Evolutionary conservation across 805 yeast species (phyloP), one percentile per base, ranked within the genome.

Genomic region (Pichia ethanolica): DNA sequence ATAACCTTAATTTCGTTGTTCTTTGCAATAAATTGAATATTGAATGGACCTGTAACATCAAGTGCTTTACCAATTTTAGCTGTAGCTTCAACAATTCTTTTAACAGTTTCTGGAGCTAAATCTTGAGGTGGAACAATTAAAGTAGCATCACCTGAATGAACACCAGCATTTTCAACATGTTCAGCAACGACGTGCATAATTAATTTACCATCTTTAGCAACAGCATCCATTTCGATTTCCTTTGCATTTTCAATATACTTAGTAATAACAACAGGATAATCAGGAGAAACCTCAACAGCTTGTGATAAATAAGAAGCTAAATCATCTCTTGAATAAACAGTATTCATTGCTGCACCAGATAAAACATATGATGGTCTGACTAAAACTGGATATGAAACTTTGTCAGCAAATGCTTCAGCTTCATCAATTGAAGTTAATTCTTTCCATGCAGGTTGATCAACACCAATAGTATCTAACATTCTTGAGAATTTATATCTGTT

Each of bases 391-490:
- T 89, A 91, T 35, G 89, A 77, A 48, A 89, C 98, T 64, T 79
- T 82, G 44, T 88, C 85, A 51, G 98, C 97, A 65, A 91, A 91
- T 41, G 72, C 81, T 67, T 88, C 95, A 52, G 99, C 98, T 69
- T 91, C 98, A 38, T 77, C 88, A 51, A 89, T 76, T 27, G 96
- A 87, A 36, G 98, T 89, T 61, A 91, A 79, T 70, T 91, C 99
- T 70, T 90, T 91, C 99, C 99, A 91, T 37, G 97, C 96, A 41
- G 99, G 99, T 72, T 91, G 99, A 71, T 91, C 99, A 56, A 91
- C 97, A 49, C 95, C 96, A 63, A 91, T 91, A 58, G 80, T 81
- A 70, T 91, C 99, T 72, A 91, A 78, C 95, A 91, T 89, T 71
- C 97, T 87, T 41, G 97, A 89, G 74, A 91, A 91, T 74, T 93